Conservation (phyloP, 768 basidiomycete species). For the Leccinellum albellum region DNA sequence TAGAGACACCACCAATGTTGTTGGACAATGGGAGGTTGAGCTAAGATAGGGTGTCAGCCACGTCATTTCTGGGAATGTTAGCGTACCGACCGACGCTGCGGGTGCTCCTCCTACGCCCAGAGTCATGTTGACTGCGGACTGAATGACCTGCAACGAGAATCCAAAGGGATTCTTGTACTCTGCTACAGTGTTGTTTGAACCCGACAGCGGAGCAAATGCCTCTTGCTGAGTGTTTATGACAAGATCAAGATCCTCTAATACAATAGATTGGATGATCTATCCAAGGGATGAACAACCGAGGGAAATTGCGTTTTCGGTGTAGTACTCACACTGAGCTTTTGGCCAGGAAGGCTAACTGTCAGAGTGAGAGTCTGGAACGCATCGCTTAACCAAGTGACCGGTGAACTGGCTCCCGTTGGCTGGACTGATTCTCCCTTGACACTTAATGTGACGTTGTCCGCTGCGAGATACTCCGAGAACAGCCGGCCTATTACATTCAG, state of each 20-base stretch:
- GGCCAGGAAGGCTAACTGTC: conserved; percentile 57
- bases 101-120: conserved; percentile 46
- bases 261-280: conserved; percentile 62
- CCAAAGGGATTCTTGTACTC: conserved; percentile 74
- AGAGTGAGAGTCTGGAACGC: conserved; percentile 67
- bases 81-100: conserved; percentile 46
- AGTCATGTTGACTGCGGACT: conserved; percentile 51
- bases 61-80: background rate
- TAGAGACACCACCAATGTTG: conserved; percentile 60
- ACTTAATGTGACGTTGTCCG: conserved; percentile 56
- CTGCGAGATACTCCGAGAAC: conserved; percentile 65
- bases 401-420: conserved; percentile 46
- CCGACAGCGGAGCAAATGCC: conserved; percentile 56
- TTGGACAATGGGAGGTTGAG: conserved; percentile 47
- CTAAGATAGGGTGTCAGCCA: conserved; percentile 27
- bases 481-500: conserved; percentile 53
- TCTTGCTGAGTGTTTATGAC: conserved; percentile 49
- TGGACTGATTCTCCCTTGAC: conserved; percentile 60
- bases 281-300: background rate
- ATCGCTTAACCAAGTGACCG: conserved; percentile 62
- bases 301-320: background rate
- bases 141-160: conserved; percentile 63
- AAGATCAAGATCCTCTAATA: conserved; percentile 53
- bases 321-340: conserved; percentile 45
- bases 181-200: conserved; percentile 52